phyloP scores from a whole-genome alignment of 148 eudicot species.

The Nepenthes mirabilis region DNA sequence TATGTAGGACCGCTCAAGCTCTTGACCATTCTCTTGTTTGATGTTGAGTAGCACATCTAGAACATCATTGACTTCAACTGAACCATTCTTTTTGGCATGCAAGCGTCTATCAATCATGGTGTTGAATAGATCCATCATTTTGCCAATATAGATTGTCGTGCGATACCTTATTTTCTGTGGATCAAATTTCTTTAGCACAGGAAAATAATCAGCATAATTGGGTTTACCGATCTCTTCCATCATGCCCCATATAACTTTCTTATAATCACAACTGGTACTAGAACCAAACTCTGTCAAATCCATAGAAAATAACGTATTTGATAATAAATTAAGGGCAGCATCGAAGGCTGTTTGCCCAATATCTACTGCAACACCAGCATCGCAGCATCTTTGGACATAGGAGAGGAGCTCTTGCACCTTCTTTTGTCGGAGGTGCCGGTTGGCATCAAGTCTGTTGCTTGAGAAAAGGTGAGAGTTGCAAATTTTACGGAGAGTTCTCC shows the following conservation, averaged over 20 bases:
- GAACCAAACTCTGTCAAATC: constrained; percentile 3
- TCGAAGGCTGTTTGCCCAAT: constrained; percentile 4
- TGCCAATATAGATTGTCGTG: neutral
- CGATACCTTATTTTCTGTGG: constrained; percentile 4
- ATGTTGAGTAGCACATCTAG: constrained; percentile 5
- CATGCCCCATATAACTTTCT: neutral
- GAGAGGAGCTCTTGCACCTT: constrained; percentile 6
- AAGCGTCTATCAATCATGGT: neutral
- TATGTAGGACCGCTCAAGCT: neutral
- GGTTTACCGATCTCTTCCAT: neutral
- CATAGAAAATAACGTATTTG: constrained; percentile 1
- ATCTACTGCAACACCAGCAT: neutral
- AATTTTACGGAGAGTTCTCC: constrained; percentile 11
- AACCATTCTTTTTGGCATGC: neutral
- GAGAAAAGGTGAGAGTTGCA: constrained; percentile 1
- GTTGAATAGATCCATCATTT: neutral
- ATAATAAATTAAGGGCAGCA: constrained; percentile 1
- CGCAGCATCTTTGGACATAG: neutral
- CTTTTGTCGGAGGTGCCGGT: neutral
- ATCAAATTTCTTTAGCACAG: neutral
- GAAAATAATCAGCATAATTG: constrained; percentile 5
- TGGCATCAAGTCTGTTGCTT: constrained; percentile 1
- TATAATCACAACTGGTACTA: neutral
- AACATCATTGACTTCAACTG: neutral
- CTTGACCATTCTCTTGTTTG: neutral